phyloP scores from a whole-genome alignment of 2,329 filamentous ascomycete species.

The Hortaea werneckii region DNA sequence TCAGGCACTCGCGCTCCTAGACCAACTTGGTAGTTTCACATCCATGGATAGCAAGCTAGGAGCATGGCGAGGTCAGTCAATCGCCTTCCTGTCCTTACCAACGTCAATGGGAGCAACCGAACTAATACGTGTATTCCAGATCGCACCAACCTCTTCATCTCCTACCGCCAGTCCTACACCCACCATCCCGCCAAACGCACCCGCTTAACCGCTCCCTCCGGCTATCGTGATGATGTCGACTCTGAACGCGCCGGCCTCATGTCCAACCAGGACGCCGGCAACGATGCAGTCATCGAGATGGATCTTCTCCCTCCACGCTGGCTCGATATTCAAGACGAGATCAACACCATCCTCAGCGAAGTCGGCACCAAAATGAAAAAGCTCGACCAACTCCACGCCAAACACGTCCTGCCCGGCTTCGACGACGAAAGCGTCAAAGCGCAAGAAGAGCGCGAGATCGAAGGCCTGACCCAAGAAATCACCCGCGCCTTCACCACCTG shows the following conservation, averaged over 20 bases:
- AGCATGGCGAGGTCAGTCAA: too few species aligned
- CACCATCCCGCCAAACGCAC: conserved; percentile 80
- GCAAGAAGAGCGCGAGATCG: conserved; percentile 81
- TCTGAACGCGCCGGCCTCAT: conserved; percentile 71
- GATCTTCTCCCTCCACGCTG: conserved; percentile 88
- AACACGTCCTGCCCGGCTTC: conserved; percentile 92
- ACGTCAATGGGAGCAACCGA: too few species aligned
- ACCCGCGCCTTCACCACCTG: conserved; percentile 84
- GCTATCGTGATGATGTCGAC: conserved; percentile 26
- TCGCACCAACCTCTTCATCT: conserved; percentile 97
- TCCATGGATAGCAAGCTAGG: too few species aligned
- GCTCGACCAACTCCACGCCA: conserved; percentile 88
- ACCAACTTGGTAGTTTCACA: too few species aligned
- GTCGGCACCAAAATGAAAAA: conserved; percentile 75
- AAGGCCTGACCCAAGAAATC: conserved; percentile 79
- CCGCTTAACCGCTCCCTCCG: conserved; percentile 44
- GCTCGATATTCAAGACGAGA: conserved; percentile 91
- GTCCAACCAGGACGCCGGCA: conserved; percentile 66
- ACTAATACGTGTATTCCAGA: conserved; percentile 38
- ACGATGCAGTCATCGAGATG: conserved; percentile 97
- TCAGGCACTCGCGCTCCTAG: too few species aligned
- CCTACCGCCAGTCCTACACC: conserved; percentile 95
- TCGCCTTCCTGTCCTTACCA: too few species aligned
- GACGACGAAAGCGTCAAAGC: conserved; percentile 87
- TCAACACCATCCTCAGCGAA: conserved; percentile 68